Percentiles rank a stretch among this genome's conserved stretches.
Conservation (phyloP, 1,284 basidiomycete genomes). For the Neotropicomus parvogracilis region DNA sequence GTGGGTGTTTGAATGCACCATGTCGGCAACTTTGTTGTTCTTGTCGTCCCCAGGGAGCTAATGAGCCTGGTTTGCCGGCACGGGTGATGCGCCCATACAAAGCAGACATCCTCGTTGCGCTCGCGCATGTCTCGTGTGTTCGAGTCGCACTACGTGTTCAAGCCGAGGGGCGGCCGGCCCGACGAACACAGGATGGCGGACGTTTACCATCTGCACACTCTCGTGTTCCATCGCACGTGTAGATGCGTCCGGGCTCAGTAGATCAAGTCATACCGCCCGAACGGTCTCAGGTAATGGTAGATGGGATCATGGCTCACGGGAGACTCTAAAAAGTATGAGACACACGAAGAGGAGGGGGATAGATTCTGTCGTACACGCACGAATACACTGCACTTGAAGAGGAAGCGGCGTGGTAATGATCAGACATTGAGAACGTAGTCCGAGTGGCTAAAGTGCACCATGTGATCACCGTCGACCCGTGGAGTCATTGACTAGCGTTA, state of each 20-base stretch:
- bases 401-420: constrained; percentile 1
- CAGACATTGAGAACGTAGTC: background rate
- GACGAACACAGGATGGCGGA: constrained; percentile 1
- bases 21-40: constrained; percentile 75
- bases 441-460: too few relatives aligned
- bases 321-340: background rate
- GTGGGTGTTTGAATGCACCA: constrained; percentile 80
- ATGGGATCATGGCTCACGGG: background rate
- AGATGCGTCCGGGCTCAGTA: background rate
- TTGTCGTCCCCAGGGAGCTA: constrained; percentile 69
- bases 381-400: background rate
- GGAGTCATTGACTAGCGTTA: too few relatives aligned
- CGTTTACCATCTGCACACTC: background rate
- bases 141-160: constrained; percentile 1
- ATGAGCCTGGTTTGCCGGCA: constrained; percentile 62
- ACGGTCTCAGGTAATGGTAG: constrained; percentile 1
- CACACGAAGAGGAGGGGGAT: constrained; percentile 1
- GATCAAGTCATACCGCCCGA: background rate
- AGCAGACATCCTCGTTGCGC: background rate
- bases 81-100: too few relatives aligned
- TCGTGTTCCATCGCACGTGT: background rate
- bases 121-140: background rate
- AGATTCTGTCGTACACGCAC: background rate
- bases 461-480: too few relatives aligned
- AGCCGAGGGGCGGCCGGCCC: background rate